A percentile compares a stretch with the other conserved stretches of the same genome.
Conservation (phyloP, 352 stramenopile genomes). For the Pythium apleroticum region DNA sequence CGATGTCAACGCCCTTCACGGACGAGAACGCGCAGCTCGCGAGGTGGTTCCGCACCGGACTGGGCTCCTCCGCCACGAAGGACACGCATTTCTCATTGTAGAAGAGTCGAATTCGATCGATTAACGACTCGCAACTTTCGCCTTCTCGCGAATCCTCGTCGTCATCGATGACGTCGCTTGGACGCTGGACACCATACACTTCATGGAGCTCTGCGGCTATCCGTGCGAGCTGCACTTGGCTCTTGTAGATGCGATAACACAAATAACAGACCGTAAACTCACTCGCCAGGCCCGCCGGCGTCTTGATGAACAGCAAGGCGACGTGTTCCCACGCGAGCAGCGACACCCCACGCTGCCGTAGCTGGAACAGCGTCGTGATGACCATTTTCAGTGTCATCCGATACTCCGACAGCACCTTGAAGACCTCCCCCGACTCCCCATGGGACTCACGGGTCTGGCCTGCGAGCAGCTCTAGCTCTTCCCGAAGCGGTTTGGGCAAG, state of each 20-base stretch:
- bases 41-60: conserved; percentile 2
- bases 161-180: neutral
- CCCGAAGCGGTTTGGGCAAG: conserved; percentile 36
- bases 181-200: conserved; percentile 18
- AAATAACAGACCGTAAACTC: conserved; percentile 72
- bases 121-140: neutral
- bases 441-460: neutral
- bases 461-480: conserved; percentile 42
- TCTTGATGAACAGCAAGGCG: conserved; percentile 39
- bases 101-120: conserved; percentile 11
- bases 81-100: conserved; percentile 19
- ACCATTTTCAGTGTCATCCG: conserved; percentile 84
- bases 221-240: conserved; percentile 50
- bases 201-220: conserved; percentile 49
- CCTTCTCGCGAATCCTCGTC: neutral
- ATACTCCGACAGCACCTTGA: conserved; percentile 46
- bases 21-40: conserved; percentile 20
- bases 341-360: conserved; percentile 61
- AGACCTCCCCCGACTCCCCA: conserved; percentile 30
- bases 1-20: conserved; percentile 46
- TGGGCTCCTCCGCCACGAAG: conserved; percentile 15
- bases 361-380: conserved; percentile 58
- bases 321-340: conserved; percentile 61
- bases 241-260: conserved; percentile 78
- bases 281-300: conserved; percentile 31